These are phyloP conservation scores for Penicillium rolfsii DNA, from an alignment of 2,329 filamentous ascomycete genomes.

Conservation along the genomic window DNA sequence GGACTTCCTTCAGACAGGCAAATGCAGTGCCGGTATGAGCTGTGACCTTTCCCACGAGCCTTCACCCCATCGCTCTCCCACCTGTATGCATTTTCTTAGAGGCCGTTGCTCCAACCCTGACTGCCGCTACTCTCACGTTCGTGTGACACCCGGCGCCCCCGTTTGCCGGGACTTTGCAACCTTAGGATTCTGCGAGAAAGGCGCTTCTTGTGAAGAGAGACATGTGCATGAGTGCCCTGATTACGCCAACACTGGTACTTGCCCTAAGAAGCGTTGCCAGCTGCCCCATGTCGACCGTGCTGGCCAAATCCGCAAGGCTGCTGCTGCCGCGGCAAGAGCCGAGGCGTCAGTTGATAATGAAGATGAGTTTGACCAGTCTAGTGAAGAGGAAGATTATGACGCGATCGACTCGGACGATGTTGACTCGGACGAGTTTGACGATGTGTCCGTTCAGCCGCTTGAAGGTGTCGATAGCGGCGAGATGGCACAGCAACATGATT, in stretches of 20 bases:
- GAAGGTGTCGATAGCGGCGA: slow-evolving; percentile 49
- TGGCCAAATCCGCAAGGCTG: slow-evolving; percentile 70
- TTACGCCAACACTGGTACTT: slow-evolving; percentile 87
- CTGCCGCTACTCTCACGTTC: slow-evolving; percentile 85
- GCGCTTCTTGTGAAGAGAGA: slow-evolving; percentile 73
- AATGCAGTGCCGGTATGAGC: slow-evolving; percentile 73
- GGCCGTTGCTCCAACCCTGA: slow-evolving; percentile 85
- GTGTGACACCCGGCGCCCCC: slow-evolving; percentile 72
- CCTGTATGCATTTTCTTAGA: slow-evolving; percentile 86
- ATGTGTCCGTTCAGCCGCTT: slow-evolving; percentile 46
- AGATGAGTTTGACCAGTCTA: slow-evolving; percentile 71
- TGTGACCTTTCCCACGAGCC: slow-evolving; percentile 92
- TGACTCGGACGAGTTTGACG: slow-evolving; percentile 64
- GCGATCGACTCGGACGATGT: slow-evolving; percentile 70
- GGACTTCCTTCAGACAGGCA: slow-evolving; percentile 77
- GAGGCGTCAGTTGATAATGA: slow-evolving; percentile 49
- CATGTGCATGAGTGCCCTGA: slow-evolving; percentile 94
- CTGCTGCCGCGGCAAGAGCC: slow-evolving; percentile 44
- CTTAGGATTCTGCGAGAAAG: slow-evolving; percentile 86
- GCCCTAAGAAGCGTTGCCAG: slow-evolving; percentile 79
- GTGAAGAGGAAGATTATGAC: slow-evolving; percentile 71
- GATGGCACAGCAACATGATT: slow-evolving; percentile 58
- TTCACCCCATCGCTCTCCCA: slow-evolving; percentile 79
- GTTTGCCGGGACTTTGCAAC: slow-evolving; percentile 85
- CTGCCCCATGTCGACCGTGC: slow-evolving; percentile 86